Conservation (phyloP, 1,284 basidiomycete genomes). For the Boletus smithii region DNA sequence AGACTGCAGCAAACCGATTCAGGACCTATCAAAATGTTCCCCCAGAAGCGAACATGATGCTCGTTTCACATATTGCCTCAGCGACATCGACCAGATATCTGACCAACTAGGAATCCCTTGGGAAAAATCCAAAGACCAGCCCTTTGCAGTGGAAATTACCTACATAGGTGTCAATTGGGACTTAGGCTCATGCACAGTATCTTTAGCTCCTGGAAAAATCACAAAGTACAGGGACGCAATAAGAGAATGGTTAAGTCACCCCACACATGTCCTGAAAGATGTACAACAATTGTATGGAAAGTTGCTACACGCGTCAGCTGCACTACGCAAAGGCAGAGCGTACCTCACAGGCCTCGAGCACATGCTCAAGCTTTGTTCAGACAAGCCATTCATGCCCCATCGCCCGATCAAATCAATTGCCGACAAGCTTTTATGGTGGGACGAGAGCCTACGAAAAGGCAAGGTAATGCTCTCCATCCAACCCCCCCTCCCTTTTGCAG, state of each 20-base stretch:
- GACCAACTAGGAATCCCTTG: not conserved
- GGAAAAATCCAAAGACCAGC: constrained; percentile 15
- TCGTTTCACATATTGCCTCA: not conserved
- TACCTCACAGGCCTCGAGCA: constrained; percentile 10
- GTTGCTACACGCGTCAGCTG: not conserved
- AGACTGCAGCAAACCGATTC: not conserved
- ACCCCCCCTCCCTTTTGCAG: not conserved
- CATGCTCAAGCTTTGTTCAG: not conserved
- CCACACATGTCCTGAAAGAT: not conserved
- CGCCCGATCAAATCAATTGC: not conserved
- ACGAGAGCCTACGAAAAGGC: too few relatives aligned
- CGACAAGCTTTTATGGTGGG: not conserved
- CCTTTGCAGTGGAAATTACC: not conserved
- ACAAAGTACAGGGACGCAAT: constrained; percentile 4
- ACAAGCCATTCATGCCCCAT: constrained; percentile 4
- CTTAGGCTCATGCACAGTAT: rapidly evolving
- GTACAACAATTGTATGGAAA: constrained; percentile 4
- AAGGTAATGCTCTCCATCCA: not conserved
- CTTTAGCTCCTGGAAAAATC: not conserved
- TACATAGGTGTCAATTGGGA: constrained; percentile 15
- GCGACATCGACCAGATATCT: not conserved
- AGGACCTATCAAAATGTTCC: rapidly evolving
- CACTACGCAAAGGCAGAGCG: not conserved
- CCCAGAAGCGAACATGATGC: not conserved
- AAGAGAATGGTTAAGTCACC: not conserved